phyloP scores from a whole-genome alignment of 2,329 filamentous ascomycete species.

The Verticillium klebahnii region DNA sequence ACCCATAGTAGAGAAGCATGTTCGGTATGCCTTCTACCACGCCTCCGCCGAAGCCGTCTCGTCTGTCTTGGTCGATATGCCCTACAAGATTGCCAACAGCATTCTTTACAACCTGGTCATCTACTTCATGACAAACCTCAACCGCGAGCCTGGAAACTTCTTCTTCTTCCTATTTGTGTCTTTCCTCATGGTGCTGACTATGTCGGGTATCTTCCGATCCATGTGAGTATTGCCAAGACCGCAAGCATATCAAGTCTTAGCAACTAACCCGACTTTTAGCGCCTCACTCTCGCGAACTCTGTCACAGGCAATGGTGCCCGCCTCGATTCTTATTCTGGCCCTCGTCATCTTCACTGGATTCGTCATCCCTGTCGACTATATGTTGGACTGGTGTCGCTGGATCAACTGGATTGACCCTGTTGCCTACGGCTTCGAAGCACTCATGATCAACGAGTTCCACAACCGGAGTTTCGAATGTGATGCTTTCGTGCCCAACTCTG shows the following conservation, averaged over 20 bases:
- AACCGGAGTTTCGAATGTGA: constrained; percentile 53
- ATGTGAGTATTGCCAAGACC: constrained; percentile 44
- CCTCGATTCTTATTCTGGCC: constrained; percentile 57
- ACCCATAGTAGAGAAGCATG: constrained; percentile 87
- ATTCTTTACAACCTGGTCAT: constrained; percentile 74
- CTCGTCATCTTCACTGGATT: constrained; percentile 73
- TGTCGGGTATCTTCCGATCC: constrained; percentile 83
- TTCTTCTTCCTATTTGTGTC: constrained; percentile 82
- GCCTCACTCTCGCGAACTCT: constrained; percentile 70
- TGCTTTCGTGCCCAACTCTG: constrained; percentile 50
- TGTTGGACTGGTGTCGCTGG: constrained; percentile 79
- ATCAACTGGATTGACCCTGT: constrained; percentile 78
- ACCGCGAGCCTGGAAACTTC: constrained; percentile 69
- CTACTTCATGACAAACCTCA: constrained; percentile 84
- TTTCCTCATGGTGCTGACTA: constrained; percentile 67
- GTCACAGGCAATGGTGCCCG: constrained; percentile 58
- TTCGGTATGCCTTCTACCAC: constrained; percentile 85
- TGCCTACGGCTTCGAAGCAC: constrained; percentile 72
- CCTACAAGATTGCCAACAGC: constrained; percentile 72
- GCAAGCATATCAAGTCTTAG: constrained; percentile 30
- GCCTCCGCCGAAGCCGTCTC: constrained; percentile 83
- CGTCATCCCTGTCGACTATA: constrained; percentile 60
- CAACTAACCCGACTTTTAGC: constrained; percentile 41
- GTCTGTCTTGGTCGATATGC: constrained; percentile 82
- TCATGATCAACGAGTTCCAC: constrained; percentile 82